Evolutionary conservation across 164 flowering plant genomes (phyloP), one percentile per base, ranked within the genome.

Genomic region (Malania oleifera): DNA sequence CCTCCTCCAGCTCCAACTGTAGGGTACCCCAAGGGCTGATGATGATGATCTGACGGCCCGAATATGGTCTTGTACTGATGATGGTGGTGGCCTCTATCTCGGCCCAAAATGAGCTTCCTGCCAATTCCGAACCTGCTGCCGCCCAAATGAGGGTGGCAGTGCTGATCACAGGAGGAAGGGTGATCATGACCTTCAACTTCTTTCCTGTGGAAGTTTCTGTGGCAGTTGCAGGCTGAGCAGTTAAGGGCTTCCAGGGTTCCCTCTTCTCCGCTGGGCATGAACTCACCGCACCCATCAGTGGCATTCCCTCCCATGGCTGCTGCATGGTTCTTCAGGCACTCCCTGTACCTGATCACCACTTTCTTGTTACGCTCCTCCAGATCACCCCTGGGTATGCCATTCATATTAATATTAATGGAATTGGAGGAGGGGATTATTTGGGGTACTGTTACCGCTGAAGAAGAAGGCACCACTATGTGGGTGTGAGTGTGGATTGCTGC

Each of bases 281-380:
- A 90, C 72, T 90, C 97, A 0, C 97, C 93, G 60, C 97, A 90
- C 24, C 97, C 97, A 70, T 90, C 97, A 1, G 79, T 84, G 39
- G 93, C 95, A 68, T 76, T 80, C 3, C 93, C 95, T 44, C 97
- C 97, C 79, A 87, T 84, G 39, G 84, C 37, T 1, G 95, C 95
- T 68, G 95, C 97, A 72, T 90, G 97, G 75, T 90, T 90, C 77
- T 84, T 87, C 24, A 82, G 79, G 79, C 97, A 90, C 29, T 90
- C 97, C 41, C 68, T 78, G 64, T 90, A 90, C 63, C 56, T 79
- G 5, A 50, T 27, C 29, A 77, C 63, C 57, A 59, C 35, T 39
- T 72, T 74, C 64, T 77, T 83, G 78, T 57, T 63, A 55, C 56
- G 60, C n/a, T 65, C 64, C 44, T 67, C 59, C 20, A 47, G 28